Evolutionary conservation across 176 grass and related monocot genomes (phyloP), one percentile per base, ranked within the genome.

Genomic region (Urochloa ruziziensis): DNA sequence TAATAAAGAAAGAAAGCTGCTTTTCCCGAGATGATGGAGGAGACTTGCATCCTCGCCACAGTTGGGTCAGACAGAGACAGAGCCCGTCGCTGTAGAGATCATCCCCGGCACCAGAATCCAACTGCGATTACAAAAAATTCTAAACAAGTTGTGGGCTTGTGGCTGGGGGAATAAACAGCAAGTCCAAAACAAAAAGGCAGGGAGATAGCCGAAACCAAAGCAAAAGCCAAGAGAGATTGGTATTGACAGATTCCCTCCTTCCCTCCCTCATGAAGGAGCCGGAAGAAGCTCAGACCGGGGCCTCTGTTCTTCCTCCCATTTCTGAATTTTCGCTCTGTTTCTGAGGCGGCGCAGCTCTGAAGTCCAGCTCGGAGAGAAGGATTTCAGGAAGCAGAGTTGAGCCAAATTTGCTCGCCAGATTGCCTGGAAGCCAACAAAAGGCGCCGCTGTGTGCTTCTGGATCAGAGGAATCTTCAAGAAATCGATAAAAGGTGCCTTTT

Each of bases 1-100:
- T 19, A 67, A 66, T n/a, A 58, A 64, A 64, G 13, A 16, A n/a
- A n/a, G n/a, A 60, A 70, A 62, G 42, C 72, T 51, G 68, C 28
- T 29, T 53, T 87, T 70, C 33, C 47, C 67, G 57, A 84, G 23
- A 37, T 37, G 86, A 72, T 73, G 82, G 58, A 23, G 52, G n/a
- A 24, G 69, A 75, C 48, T 76, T 27, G n/a, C n/a, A n/a, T n/a
- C n/a, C n/a, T n/a, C n/a, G 70, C 75, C 14, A 25, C 68, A 58
- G 61, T 51, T 61, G 58, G 37, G 52, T 59, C 3, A n/a, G 65
- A 57, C 32, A 30, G 57, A 23, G 81, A 80, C 57, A 84, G 47
- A 13, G 21, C 17, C 39, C 10, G 46, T 60, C 27, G 23, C 62
- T 70, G 84, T n/a, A 62, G 58, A 75, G 66, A 88, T 83, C 48